Percentiles rank a stretch among this genome's conserved stretches.
phyloP scores from a whole-genome alignment of 352 stramenopile genomes.

The Globisporangium cystogenes region DNA sequence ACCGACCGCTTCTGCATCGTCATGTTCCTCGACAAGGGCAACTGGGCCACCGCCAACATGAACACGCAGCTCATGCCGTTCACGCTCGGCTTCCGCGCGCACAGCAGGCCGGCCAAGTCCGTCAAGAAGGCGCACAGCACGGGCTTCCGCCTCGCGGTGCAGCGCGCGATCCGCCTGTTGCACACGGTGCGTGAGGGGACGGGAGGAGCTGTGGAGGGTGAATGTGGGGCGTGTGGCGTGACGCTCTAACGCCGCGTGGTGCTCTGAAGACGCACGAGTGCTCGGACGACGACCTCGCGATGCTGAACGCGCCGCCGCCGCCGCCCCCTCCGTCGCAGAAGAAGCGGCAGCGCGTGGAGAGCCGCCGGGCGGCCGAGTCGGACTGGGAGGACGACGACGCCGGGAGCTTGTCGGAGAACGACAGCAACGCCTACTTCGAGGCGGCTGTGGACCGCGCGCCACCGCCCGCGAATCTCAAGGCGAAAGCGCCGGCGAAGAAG shows the following conservation, averaged over 20 bases:
- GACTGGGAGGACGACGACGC: conserved; percentile 10
- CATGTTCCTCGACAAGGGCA: conserved; percentile 67
- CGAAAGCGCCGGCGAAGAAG: background rate
- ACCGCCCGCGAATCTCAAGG: conserved; percentile 2
- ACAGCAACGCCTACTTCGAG: conserved; percentile 6
- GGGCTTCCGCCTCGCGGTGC: conserved; percentile 25
- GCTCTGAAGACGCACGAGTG: conserved; percentile 19
- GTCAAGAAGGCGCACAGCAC: conserved; percentile 7
- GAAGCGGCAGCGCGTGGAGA: conserved; percentile 29
- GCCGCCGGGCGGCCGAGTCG: conserved; percentile 8
- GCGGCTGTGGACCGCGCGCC: background rate
- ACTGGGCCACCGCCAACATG: conserved; percentile 44
- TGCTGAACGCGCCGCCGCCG: conserved; percentile 30
- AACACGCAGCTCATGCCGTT: conserved; percentile 37
- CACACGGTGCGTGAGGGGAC: conserved; percentile 53
- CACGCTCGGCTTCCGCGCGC: conserved; percentile 38
- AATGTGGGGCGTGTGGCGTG: too few relatives aligned
- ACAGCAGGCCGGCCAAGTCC: conserved; percentile 20
- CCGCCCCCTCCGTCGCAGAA: too few relatives aligned
- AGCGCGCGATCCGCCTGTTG: conserved; percentile 29
- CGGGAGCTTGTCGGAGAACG: background rate
- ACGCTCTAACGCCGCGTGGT: too few relatives aligned
- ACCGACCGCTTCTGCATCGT: conserved; percentile 29
- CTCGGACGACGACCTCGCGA: conserved; percentile 22
- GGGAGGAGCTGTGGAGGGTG: too few relatives aligned